Percentiles rank a stretch among this genome's conserved stretches.
Evolutionary conservation across 306 rosid species (phyloP).

Genomic region (Cicer bijugum): DNA sequence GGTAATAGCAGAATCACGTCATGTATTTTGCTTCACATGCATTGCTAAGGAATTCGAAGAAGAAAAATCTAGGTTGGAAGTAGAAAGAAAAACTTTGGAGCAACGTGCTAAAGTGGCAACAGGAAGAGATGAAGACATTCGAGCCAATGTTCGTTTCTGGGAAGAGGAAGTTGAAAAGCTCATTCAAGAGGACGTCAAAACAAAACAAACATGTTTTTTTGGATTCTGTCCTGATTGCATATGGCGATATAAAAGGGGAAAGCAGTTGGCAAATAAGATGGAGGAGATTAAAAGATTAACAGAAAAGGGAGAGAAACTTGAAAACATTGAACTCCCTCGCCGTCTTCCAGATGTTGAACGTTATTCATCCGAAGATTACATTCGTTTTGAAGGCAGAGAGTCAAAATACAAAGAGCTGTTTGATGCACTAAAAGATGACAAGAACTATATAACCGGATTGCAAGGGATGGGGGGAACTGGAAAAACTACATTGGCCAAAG

Average conservation of each 20-base stretch:
- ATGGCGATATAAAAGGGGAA: conserved; percentile 1
- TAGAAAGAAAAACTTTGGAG: fast-evolving
- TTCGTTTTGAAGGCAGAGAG: neutral
- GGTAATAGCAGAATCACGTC: neutral
- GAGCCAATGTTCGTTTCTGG: fast-evolving
- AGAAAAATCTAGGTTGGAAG: neutral
- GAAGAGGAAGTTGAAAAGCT: neutral
- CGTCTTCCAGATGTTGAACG: neutral
- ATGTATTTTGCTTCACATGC: neutral
- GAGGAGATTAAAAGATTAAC: neutral
- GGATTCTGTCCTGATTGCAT: conserved; percentile 22
- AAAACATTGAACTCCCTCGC: neutral
- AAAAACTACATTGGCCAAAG: conserved; percentile 10
- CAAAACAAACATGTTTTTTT: neutral
- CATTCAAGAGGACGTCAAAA: neutral
- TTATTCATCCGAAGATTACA: neutral
- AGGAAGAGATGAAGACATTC: neutral
- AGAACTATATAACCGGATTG: too few species aligned
- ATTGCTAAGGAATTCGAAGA: conserved; percentile 5
- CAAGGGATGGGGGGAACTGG: conserved; percentile 39
- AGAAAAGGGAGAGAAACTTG: neutral
- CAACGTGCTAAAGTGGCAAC: neutral
- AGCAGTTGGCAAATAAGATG: neutral
- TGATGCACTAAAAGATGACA: too few species aligned
- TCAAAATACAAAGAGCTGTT: neutral